Percentiles rank a stretch among this genome's conserved stretches.
These are phyloP conservation scores for Pestalotiopsis sp. DNA, from an alignment of 2,329 filamentous ascomycete species.

Conservation along the genomic window DNA sequence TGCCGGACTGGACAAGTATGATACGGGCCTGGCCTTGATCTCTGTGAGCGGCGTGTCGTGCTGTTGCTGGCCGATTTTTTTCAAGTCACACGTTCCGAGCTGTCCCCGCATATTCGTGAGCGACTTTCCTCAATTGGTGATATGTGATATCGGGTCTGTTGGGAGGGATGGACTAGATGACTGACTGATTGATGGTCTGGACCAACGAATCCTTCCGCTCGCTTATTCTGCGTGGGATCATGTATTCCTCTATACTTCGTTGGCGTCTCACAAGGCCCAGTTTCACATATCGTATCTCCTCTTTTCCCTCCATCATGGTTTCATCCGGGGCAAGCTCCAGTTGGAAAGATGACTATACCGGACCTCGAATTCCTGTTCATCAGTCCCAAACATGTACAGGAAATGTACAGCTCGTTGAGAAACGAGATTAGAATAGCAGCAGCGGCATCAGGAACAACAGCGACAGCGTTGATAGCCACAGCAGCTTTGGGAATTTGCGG, in stretches of 20 bases:
- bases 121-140: not conserved
- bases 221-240: not conserved
- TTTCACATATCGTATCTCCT: not conserved
- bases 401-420: not conserved
- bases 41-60: not conserved
- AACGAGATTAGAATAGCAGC: not conserved
- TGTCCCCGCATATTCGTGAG: not conserved
- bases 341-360: not conserved
- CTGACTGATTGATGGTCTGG: not conserved
- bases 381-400: not conserved
- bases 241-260: not conserved
- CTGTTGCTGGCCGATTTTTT: not conserved
- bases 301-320: not conserved
- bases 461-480: not conserved
- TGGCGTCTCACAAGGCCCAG: not conserved
- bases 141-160: not conserved
- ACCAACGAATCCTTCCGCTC: not conserved
- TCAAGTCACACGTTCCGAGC: not conserved
- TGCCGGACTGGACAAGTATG: not conserved
- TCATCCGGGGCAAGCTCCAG: not conserved
- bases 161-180: not conserved
- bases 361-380: not conserved
- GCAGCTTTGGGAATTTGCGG: conserved; percentile 18
- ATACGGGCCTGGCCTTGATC: not conserved
- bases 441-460: not conserved